Evolutionary conservation across 805 yeast genomes (phyloP).

Genomic region (Yamadazyma akitaensis): DNA sequence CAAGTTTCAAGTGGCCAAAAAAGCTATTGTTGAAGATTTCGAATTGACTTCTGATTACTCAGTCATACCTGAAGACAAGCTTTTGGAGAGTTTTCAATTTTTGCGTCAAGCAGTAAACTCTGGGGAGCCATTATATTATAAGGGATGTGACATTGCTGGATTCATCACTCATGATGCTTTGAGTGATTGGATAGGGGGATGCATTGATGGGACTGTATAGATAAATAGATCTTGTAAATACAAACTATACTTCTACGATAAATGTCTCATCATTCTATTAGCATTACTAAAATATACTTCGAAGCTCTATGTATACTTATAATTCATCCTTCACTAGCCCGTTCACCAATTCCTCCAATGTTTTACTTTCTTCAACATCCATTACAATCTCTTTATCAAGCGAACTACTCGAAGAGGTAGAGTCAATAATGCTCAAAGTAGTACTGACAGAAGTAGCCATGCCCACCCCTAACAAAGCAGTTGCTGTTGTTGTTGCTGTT

Average conservation of each 20-base stretch:
- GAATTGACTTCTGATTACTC: slow-evolving; percentile 10
- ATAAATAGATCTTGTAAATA: background rate
- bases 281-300: no score
- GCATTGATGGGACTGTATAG: slow-evolving; percentile 43
- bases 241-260: background rate
- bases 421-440: background rate
- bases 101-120: slow-evolving; percentile 24
- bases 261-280: no score
- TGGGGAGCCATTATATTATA: slow-evolving; percentile 31
- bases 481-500: background rate
- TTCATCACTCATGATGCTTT: slow-evolving; percentile 40
- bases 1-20: slow-evolving; percentile 47
- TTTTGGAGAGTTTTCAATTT: slow-evolving; percentile 30
- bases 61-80: slow-evolving; percentile 12
- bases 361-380: background rate
- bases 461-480: background rate
- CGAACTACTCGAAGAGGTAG: background rate
- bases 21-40: slow-evolving; percentile 24
- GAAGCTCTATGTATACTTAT: no score
- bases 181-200: slow-evolving; percentile 44
- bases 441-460: background rate
- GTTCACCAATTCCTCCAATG: background rate
- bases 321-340: background rate
- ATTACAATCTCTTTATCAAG: background rate
- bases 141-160: slow-evolving; percentile 44